Evolutionary conservation across 163 green algal species (phyloP).

Genomic region (Scenedesmus sp.): DNA sequence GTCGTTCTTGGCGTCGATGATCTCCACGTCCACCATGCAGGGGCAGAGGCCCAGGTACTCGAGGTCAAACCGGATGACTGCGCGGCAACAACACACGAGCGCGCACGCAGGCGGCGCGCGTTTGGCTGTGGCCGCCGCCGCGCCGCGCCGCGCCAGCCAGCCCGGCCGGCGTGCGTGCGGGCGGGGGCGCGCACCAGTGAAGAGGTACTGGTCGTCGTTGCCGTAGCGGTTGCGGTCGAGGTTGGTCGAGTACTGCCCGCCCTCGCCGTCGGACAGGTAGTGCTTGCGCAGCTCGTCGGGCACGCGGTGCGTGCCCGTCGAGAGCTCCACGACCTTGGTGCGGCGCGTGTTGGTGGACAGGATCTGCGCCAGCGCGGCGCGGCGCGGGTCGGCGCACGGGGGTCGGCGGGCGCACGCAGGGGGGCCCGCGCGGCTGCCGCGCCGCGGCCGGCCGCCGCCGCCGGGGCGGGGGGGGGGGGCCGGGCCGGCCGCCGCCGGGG

Average conservation of each 20-base stretch:
- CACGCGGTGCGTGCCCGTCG: constrained; percentile 82
- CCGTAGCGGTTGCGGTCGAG: constrained; percentile 97
- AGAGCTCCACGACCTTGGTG: constrained; percentile 97
- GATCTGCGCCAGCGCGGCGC: constrained; percentile 56
- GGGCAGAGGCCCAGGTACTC: constrained; percentile 71
- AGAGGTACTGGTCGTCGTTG: constrained; percentile 97
- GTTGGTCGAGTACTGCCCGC: constrained; percentile 94
- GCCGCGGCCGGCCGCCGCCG: no score
- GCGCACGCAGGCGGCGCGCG: not conserved
- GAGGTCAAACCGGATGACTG: constrained; percentile 87
- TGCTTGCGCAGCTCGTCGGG: constrained; percentile 91
- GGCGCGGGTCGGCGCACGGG: not conserved
- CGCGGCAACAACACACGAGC: no score
- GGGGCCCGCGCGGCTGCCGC: no score
- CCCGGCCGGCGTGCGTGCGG: no score
- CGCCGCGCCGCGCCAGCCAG: no score
- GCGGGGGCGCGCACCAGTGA: constrained; percentile 70
- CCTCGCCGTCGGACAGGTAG: constrained; percentile 84
- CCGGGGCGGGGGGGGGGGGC: no score
- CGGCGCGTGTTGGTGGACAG: constrained; percentile 91
- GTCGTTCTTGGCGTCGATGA: constrained; percentile 91
- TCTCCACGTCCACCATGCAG: constrained; percentile 94
- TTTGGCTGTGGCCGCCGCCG: not conserved
- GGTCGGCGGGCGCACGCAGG: no score
- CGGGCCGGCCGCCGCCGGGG: not conserved